phyloP scores from a whole-genome alignment of 768 basidiomycete genomes.

The Lentinula raphanica region DNA sequence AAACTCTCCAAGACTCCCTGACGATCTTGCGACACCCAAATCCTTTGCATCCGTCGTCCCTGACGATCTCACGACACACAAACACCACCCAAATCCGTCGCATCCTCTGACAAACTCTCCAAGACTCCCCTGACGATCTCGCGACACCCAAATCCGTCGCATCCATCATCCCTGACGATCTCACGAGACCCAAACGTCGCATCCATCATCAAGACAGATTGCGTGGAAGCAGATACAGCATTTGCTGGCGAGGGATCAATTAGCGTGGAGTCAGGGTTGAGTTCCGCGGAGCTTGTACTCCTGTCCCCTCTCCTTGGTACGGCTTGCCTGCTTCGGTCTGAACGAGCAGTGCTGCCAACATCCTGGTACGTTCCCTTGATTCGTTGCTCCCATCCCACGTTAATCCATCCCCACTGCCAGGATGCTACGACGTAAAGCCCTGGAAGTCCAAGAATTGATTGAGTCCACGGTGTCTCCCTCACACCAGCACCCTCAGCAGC shows the following conservation, averaged over 20 bases:
- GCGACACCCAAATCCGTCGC: constrained; percentile 59
- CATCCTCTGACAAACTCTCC: constrained; percentile 58
- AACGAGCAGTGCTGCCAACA: constrained; percentile 37
- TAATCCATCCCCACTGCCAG: constrained; percentile 22
- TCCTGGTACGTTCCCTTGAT: constrained; percentile 27
- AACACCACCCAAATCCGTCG: no score
- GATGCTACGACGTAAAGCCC: constrained; percentile 38
- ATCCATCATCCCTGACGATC: constrained; percentile 68
- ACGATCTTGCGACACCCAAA: constrained; percentile 52
- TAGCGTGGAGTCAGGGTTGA: constrained; percentile 65
- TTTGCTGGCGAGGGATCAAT: constrained; percentile 38
- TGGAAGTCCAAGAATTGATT: constrained; percentile 33
- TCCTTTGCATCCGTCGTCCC: constrained; percentile 69
- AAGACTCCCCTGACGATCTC: constrained; percentile 52
- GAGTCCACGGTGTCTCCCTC: constrained; percentile 45
- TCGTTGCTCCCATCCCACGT: no score
- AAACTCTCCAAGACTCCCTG: constrained; percentile 57
- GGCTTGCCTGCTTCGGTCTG: no score
- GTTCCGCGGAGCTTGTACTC: constrained; percentile 49
- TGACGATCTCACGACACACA: constrained; percentile 67
- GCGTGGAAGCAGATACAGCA: constrained; percentile 37
- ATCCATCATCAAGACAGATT: constrained; percentile 45
- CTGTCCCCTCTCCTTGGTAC: no score
- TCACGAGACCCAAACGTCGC: constrained; percentile 69
- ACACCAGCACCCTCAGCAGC: no score